Conservation (phyloP, 139 green algal genomes). For the Chlorella sp. region DNA sequence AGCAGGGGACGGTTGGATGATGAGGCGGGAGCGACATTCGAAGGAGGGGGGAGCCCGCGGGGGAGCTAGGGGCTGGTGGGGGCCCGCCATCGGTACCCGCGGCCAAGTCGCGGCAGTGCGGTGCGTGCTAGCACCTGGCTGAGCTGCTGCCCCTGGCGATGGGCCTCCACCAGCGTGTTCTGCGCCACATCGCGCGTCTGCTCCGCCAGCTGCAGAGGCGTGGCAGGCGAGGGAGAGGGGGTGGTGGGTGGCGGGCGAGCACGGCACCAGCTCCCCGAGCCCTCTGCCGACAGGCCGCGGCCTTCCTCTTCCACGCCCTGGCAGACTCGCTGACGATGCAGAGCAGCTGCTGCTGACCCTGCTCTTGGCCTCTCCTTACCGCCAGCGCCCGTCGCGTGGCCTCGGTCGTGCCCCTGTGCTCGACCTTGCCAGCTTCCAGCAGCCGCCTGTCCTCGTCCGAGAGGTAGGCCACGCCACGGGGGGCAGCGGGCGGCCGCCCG, state of each 20-base stretch:
- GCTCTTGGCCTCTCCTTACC: too few species aligned
- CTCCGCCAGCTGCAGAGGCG: slow-evolving; percentile 25
- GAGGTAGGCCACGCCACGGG: too few species aligned
- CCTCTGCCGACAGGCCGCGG: background rate
- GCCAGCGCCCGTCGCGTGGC: slow-evolving; percentile 19
- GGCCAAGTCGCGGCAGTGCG: background rate
- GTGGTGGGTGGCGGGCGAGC: background rate
- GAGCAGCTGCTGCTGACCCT: background rate
- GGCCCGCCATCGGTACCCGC: background rate
- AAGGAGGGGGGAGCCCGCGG: background rate
- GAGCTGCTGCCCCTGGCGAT: slow-evolving; percentile 36
- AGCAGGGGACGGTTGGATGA: background rate
- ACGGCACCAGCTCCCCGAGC: background rate
- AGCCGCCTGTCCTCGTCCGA: slow-evolving; percentile 4
- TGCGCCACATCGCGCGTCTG: slow-evolving; percentile 28
- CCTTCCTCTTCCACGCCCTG: background rate
- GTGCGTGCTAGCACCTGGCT: background rate
- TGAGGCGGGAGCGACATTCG: background rate
- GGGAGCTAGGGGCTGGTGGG: background rate
- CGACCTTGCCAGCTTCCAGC: slow-evolving; percentile 26
- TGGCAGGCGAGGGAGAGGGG: background rate
- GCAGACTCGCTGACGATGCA: background rate
- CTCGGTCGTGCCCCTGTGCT: slow-evolving; percentile 36
- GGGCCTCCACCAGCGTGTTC: slow-evolving; percentile 34
- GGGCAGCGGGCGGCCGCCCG: too few species aligned